These are phyloP conservation scores for Dioscorea zingiberensis DNA, from an alignment of 106 monocot genomes.

Conservation along the genomic window DNA sequence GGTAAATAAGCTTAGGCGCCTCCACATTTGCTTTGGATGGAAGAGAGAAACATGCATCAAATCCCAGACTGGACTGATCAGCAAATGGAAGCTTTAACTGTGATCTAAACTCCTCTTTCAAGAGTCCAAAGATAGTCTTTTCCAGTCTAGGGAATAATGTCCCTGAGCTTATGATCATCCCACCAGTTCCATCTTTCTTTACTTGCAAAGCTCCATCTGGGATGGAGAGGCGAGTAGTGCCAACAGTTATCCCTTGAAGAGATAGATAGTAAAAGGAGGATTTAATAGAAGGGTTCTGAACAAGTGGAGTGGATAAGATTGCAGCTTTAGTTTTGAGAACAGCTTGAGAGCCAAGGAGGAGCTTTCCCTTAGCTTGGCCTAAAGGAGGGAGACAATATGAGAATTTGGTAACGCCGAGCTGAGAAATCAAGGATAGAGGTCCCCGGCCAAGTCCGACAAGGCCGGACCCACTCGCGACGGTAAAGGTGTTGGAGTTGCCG, in stretches of 20 bases:
- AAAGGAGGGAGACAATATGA: slow-evolving; percentile 45
- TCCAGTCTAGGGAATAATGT: slow-evolving; percentile 61
- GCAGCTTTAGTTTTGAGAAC: not conserved
- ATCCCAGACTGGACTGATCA: slow-evolving; percentile 30
- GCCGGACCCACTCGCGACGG: not conserved
- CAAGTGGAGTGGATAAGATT: slow-evolving; percentile 12
- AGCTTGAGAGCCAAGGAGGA: slow-evolving; percentile 1
- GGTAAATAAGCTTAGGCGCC: slow-evolving; percentile 55
- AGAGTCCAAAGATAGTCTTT: slow-evolving; percentile 17
- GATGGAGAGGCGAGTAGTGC: slow-evolving; percentile 18
- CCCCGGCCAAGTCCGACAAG: slow-evolving; percentile 33
- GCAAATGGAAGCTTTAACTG: slow-evolving; percentile 47
- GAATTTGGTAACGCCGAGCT: slow-evolving; percentile 18
- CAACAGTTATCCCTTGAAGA: slow-evolving; percentile 48
- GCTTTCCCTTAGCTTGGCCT: slow-evolving; percentile 5
- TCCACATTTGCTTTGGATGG: slow-evolving; percentile 15
- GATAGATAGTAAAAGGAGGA: slow-evolving; percentile 43
- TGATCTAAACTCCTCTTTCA: slow-evolving; percentile 51
- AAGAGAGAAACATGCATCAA: slow-evolving; percentile 52
- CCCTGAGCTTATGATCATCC: slow-evolving; percentile 71
- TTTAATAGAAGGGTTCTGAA: slow-evolving; percentile 10
- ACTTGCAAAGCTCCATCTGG: slow-evolving; percentile 23
- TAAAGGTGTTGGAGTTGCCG: not conserved
- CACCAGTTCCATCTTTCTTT: slow-evolving; percentile 47
- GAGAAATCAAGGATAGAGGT: slow-evolving; percentile 20